Evolutionary conservation across 495 filamentous ascomycete genomes (phyloP), one percentile per base, ranked within the genome.

Genomic region (Recurvomyces mirabilis): DNA sequence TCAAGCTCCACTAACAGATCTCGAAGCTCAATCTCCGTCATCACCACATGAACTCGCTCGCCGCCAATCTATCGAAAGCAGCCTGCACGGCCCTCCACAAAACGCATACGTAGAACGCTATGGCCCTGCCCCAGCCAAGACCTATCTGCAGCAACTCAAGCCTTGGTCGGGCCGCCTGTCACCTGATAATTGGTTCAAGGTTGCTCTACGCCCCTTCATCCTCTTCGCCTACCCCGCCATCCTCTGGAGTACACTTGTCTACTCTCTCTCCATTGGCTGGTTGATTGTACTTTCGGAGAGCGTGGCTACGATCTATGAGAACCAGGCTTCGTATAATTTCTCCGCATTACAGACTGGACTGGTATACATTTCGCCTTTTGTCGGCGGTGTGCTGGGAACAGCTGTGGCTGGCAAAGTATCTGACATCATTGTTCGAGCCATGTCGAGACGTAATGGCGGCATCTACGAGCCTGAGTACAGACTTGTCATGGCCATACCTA

Each of bases 391-490:
- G 4, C 72, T 94, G 2, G 91, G 91, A 24, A 93, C 91, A 0
- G 87, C 79, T 0, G 82, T 94, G 0, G 89, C 91, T 1, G 91
- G 91, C 20, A 84, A 82, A 58, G 76, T 94, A 14, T 87, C 83
- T 1, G 91, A 98, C 54, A 61, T 87, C 21, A 76, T 95, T 37
- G 85, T 87, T 4, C 75, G 73, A 38, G 78, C 60, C 13, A 84
- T 98, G 79, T 75, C 81, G 5, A 70, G 76, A 13, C 72, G 78
- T n/a, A 98, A 98, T 52, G 84, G 80, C 13, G 91, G 91, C 6
- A 68, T 98, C 12, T 98, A 95, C 63, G 91, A 95, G 63, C 89
- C 89, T 1, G 89, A 98, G 64, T 95, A 94, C 62, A 72, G 89
- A 18, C 74, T 96, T 11, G 77, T 94, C 40, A 95, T 98, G 89